These are phyloP conservation scores for Diaporthe longicolla DNA, from an alignment of 2,329 filamentous ascomycete genomes.

Conservation along the genomic window DNA sequence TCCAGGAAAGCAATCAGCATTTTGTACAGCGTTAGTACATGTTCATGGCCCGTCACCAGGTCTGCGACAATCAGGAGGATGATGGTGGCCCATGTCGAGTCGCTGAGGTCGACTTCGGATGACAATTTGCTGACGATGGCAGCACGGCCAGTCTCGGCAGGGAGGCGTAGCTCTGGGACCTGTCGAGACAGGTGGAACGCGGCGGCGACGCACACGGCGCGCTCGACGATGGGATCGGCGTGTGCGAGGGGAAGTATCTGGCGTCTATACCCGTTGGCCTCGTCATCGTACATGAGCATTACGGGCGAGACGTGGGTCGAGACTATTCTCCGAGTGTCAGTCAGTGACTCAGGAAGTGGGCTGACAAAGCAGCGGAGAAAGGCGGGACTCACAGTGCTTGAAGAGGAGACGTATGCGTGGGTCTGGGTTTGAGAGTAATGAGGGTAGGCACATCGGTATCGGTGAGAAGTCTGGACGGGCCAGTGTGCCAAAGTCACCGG, in stretches of 20 bases:
- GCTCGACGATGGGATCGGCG: constrained; percentile 36
- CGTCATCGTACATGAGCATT: constrained; percentile 42
- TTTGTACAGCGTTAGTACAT: constrained; percentile 38
- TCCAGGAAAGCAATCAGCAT: constrained; percentile 40
- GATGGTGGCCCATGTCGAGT: constrained; percentile 39
- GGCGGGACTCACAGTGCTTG: constrained; percentile 35
- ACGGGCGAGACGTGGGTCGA: constrained; percentile 39
- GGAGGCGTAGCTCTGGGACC: constrained; percentile 39
- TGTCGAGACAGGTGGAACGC: constrained; percentile 40
- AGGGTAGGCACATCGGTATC: constrained; percentile 16
- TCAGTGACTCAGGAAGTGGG: not conserved
- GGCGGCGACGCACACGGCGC: constrained; percentile 41
- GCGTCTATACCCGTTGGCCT: constrained; percentile 40
- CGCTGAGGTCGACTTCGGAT: constrained; percentile 33
- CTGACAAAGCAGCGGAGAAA: not conserved
- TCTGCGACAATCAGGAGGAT: constrained; percentile 40
- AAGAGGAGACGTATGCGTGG: constrained; percentile 35
- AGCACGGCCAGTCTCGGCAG: constrained; percentile 38
- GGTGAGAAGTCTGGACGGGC: not conserved
- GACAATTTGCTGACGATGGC: constrained; percentile 39
- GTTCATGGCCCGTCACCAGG: constrained; percentile 40
- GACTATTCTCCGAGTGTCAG: constrained; percentile 9
- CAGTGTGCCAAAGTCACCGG: not conserved
- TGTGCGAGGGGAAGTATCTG: constrained; percentile 40
- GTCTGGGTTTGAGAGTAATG: constrained; percentile 32